Conservation (phyloP, 371 early-diverging fungal genomes). For the Chytridium lagenaria region DNA sequence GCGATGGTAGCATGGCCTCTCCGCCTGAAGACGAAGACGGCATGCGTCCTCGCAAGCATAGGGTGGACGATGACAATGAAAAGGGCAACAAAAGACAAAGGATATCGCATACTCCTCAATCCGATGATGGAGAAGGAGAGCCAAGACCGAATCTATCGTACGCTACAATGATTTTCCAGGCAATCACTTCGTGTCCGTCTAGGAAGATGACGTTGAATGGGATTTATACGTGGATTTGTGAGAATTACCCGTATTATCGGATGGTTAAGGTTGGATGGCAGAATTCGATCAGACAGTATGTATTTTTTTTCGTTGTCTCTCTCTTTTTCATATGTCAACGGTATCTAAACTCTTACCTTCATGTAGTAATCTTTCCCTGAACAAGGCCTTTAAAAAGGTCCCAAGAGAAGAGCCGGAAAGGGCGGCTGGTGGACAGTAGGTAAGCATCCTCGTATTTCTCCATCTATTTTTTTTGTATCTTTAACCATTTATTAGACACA, state of each 20-base stretch:
- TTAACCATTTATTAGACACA: background rate
- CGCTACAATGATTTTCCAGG: slow-evolving; percentile 90
- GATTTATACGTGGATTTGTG: slow-evolving; percentile 86
- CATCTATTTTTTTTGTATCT: background rate
- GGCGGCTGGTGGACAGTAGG: slow-evolving; percentile 86
- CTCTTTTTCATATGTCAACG: background rate
- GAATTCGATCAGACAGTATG: slow-evolving; percentile 42
- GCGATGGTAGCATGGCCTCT: too few species aligned
- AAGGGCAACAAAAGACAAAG: background rate
- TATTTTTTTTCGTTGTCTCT: too few species aligned
- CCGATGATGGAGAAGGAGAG: background rate
- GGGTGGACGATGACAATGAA: background rate
- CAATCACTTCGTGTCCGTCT: slow-evolving; percentile 74
- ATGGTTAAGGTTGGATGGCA: slow-evolving; percentile 81
- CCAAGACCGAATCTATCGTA: slow-evolving; percentile 86
- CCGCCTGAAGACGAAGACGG: background rate
- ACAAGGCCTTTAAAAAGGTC: slow-evolving; percentile 92
- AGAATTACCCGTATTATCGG: slow-evolving; percentile 48
- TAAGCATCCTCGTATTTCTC: background rate
- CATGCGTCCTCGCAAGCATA: background rate
- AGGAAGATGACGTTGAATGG: slow-evolving; percentile 85
- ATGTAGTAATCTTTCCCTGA: slow-evolving; percentile 91
- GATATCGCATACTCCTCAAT: background rate
- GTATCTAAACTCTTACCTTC: background rate
- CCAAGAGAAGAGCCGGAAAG: slow-evolving; percentile 93